Conservation (phyloP, 495 filamentous ascomycete genomes). For the Podospora pseudocomata region DNA sequence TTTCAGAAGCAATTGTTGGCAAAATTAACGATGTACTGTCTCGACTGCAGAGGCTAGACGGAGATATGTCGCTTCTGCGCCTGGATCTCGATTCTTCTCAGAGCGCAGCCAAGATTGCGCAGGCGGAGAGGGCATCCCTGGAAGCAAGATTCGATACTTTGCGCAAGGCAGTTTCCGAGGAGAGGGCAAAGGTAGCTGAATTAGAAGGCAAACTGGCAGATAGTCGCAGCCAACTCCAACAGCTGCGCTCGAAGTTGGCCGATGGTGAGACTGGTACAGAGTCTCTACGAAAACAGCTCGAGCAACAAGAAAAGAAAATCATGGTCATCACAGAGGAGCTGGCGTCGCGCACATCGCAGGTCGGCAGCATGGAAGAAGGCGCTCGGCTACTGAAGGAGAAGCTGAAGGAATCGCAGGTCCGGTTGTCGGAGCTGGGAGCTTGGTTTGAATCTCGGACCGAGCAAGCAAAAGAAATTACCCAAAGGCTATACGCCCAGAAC, state of each 20-base stretch:
- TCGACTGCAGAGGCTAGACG: constrained; percentile 41
- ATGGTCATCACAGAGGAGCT: constrained; percentile 60
- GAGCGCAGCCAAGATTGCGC: constrained; percentile 31
- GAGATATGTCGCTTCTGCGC: constrained; percentile 42
- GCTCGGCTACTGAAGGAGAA: constrained; percentile 56
- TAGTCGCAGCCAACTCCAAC: constrained; percentile 59
- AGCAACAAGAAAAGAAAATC: constrained; percentile 64
- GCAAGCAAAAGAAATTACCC: constrained; percentile 76
- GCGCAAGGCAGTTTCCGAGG: constrained; percentile 52
- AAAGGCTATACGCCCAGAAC: constrained; percentile 71
- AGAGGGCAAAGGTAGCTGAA: constrained; percentile 54
- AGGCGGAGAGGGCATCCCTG: constrained; percentile 37
- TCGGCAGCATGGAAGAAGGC: constrained; percentile 65
- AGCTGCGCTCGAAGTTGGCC: constrained; percentile 63
- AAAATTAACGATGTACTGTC: constrained; percentile 54
- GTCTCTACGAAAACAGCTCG: constrained; percentile 64
- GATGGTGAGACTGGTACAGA: constrained; percentile 79
- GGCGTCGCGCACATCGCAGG: constrained; percentile 60
- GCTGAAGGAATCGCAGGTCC: constrained; percentile 48
- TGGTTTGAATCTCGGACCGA: constrained; percentile 61
- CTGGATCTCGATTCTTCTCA: constrained; percentile 45
- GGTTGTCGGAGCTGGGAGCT: constrained; percentile 45
- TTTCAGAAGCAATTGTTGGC: constrained; percentile 62
- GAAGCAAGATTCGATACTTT: constrained; percentile 39
- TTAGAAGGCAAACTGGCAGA: constrained; percentile 63